Base-by-base conservation (phyloP, 768 basidiomycete genomes). In the Gymnopilus dilepis region DNA sequence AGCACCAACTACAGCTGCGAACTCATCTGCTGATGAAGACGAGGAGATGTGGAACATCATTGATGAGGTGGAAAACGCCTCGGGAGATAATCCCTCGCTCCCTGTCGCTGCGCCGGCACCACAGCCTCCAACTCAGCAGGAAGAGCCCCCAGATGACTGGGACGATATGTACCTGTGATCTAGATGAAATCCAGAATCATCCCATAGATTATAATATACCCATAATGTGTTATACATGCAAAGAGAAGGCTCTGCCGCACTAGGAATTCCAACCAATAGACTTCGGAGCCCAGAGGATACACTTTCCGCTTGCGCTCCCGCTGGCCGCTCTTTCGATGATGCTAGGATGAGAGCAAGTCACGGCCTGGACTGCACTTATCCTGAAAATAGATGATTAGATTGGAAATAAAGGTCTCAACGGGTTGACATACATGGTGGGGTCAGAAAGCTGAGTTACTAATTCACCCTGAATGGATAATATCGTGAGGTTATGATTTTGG, bases 341-440 rank as follows among this genome's bases (percentile, higher is more conserved):
- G 58, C 70, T 87, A 0, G 93, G 92, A 71, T 94, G 93, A 13
- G 90, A 92, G 66, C 89, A 91, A 7, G 93, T 92, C n/a, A 94
- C 93, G n/a, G 93, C 92, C 74, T 94, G 93, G 4, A 89, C 88
- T 1, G 93, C 92, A 21, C 89, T 85, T 61, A 94, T 88, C 64
- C 90, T 93, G 63, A 47, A 31, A 13, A 24, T 13, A 34, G 24
- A 33, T 30, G 13, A 56, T 51, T 24, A 58, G 61, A 65, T 41
- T 45, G 28, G 21, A 53, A 17, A 42, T 6, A 6, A n/a, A 30
- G 45, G 45, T 38, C 45, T 24, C 30, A 34, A 26, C 50, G 8
- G 19, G 58, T 11, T 28, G 24, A 19, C 82, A 41, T 68, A 91
- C 90, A 80, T 78, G 26, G 73, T 67, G 42, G 73, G 77, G 72